phyloP scores from a whole-genome alignment of 2,329 filamentous ascomycete genomes.

The Aphanoascus verrucosus region DNA sequence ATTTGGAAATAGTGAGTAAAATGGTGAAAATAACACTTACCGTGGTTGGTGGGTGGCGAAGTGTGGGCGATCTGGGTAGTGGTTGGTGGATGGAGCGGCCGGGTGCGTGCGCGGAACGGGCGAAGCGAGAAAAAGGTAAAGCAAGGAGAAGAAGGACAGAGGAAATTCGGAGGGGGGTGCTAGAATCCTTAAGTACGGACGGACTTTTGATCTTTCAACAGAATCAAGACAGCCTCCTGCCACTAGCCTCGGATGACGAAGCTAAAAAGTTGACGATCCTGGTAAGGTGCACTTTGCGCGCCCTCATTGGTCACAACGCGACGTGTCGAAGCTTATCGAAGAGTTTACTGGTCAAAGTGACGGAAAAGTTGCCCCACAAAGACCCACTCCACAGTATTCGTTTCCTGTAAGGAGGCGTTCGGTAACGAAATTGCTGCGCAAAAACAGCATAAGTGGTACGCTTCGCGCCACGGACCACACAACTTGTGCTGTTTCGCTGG shows the following conservation, averaged over 20 bases:
- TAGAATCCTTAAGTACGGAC: constrained; percentile 36
- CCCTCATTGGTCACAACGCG: constrained; percentile 24
- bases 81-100: constrained; percentile 14
- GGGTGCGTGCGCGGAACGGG: constrained; percentile 18
- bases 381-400: not conserved
- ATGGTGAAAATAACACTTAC: constrained; percentile 5
- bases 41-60: constrained; percentile 5
- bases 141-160: constrained; percentile 27
- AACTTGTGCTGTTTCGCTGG: not conserved
- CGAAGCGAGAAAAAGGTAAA: constrained; percentile 13
- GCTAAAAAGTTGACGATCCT: constrained; percentile 28
- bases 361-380: constrained; percentile 15
- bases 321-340: constrained; percentile 19
- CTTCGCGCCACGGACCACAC: constrained; percentile 2
- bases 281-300: constrained; percentile 24
- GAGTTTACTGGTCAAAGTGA: constrained; percentile 20
- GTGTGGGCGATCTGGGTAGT: not conserved
- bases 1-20: constrained; percentile 8
- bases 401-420: constrained; percentile 2
- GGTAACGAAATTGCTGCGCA: constrained; percentile 1
- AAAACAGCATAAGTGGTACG: constrained; percentile 7
- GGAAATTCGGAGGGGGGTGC: constrained; percentile 30
- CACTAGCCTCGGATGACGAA: constrained; percentile 30
- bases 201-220: constrained; percentile 22
- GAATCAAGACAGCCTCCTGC: constrained; percentile 24